Base-by-base conservation (phyloP, 2,329 filamentous ascomycete genomes). In the Magnaporthiopsis rhizophila region DNA sequence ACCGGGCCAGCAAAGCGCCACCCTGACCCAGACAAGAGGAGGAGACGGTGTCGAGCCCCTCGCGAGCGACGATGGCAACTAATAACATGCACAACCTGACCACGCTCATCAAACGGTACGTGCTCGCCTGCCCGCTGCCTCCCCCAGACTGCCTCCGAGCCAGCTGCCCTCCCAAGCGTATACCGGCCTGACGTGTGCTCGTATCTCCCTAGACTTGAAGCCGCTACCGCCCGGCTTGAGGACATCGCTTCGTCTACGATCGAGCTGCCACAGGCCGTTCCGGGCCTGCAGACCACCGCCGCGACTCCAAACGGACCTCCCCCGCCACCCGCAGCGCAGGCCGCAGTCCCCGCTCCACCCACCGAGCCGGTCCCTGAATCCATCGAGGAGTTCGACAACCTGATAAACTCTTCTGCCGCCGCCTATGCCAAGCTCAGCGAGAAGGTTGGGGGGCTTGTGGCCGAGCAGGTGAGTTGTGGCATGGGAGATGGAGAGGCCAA, bases 31-130 rank as follows among this genome's bases (percentile, higher is more conserved):
- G 11, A 53, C 18, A 21, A n/a, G 45, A 53, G n/a, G 45, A 53
- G 45, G 60, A 59, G 12, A 28, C 59, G 34, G 59, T 18, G n/a
- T 18, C 58, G 45, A 30, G 26, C 59, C n/a, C 24, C 34, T 0
- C 11, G 34, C 36, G 21, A 69, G 69, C 73, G 72, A 77, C 66
- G 68, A 93, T 93, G 89, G 86, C 89, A 69, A 80, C 87, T 67
- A 90, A 85, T 78, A 91, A 92, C 72, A 97, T 98, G 92, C 89
- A 98, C 79, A 98, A 97, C 75, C 81, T 99, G 68, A 96, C 92
- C 50, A 99, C 95, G 64, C 86, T 99, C 73, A 97, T 99, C 81
- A 99, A 99, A 85, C 88, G 95, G 95, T 98, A 85, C 71, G 86
- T 79, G 18, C 67, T 62, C 66, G 7, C 11, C 32, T 18, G 18